Conservation (phyloP, 2,329 filamentous ascomycete species). For the Acrodontium crateriforme region DNA sequence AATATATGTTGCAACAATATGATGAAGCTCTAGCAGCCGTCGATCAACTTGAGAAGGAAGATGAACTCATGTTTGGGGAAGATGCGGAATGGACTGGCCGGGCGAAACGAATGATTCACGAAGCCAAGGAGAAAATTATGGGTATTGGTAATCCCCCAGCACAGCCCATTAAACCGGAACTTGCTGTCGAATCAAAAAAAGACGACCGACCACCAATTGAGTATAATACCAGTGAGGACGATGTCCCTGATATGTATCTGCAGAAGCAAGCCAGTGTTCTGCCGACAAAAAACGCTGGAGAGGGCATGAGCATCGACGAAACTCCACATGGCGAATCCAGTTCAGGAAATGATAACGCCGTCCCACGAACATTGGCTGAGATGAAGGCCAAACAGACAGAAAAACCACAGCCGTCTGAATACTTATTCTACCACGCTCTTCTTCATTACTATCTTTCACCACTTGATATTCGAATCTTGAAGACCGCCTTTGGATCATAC, state of each 20-base stretch:
- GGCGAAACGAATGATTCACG: conserved; percentile 59
- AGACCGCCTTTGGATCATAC: conserved; percentile 76
- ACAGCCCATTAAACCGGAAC: conserved; percentile 34
- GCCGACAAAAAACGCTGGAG: conserved; percentile 18
- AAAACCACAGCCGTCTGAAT: conserved; percentile 39
- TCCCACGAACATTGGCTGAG: conserved; percentile 32
- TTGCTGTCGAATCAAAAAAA: conserved; percentile 23
- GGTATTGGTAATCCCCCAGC: conserved; percentile 53
- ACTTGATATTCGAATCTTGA: conserved; percentile 82
- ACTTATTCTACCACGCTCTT: conserved; percentile 78
- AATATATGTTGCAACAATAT: conserved; percentile 74
- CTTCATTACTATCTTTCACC: conserved; percentile 83
- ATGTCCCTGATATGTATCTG: conserved; percentile 38
- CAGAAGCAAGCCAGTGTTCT: conserved; percentile 10
- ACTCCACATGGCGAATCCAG: background rate
- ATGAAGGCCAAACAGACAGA: conserved; percentile 32
- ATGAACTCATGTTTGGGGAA: conserved; percentile 82
- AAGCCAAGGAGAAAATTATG: conserved; percentile 60
- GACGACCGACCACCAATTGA: conserved; percentile 31
- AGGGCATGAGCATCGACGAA: conserved; percentile 3
- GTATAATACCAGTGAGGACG: conserved; percentile 31
- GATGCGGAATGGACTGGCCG: conserved; percentile 87
- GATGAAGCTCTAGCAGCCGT: conserved; percentile 66
- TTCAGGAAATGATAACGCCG: conserved; percentile 5
- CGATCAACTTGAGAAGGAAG: conserved; percentile 65